Evolutionary conservation across 768 basidiomycete species (phyloP).

Genomic region (Suillus subluteus): DNA sequence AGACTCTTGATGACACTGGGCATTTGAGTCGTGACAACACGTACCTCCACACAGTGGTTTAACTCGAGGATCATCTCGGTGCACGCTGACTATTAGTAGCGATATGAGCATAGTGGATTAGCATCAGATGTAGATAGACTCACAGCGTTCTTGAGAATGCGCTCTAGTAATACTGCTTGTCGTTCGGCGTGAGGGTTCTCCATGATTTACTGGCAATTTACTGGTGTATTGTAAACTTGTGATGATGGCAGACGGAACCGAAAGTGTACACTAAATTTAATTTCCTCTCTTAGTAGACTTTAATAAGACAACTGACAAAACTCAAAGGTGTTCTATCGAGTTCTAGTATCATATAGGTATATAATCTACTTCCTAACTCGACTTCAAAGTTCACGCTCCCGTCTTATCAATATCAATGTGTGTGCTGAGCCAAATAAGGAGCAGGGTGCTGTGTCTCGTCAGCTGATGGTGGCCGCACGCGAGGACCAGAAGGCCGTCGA

Average conservation of each 20-base stretch:
- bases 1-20: neutral
- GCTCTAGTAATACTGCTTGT: constrained; percentile 87
- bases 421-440: neutral
- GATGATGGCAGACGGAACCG: neutral
- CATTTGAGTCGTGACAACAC: constrained; percentile 21
- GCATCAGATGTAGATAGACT: constrained; percentile 28
- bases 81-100: constrained; percentile 73
- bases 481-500: constrained; percentile 38
- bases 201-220: constrained; percentile 48
- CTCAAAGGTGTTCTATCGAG: neutral
- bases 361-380: neutral
- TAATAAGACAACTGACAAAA: neutral
- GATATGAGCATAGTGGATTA: constrained; percentile 1
- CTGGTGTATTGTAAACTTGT: constrained; percentile 13
- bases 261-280: neutral
- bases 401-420: neutral
- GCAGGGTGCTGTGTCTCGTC: constrained; percentile 14
- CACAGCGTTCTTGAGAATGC: constrained; percentile 90
- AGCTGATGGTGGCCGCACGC: constrained; percentile 24
- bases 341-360: neutral
- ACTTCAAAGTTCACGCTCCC: neutral
- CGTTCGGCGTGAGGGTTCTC: constrained; percentile 95
- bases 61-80: constrained; percentile 89
- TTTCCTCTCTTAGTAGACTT: neutral
- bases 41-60: constrained; percentile 84